Evolutionary conservation across 2,329 filamentous ascomycete genomes (phyloP).

Genomic region (Pezicula radicicola): DNA sequence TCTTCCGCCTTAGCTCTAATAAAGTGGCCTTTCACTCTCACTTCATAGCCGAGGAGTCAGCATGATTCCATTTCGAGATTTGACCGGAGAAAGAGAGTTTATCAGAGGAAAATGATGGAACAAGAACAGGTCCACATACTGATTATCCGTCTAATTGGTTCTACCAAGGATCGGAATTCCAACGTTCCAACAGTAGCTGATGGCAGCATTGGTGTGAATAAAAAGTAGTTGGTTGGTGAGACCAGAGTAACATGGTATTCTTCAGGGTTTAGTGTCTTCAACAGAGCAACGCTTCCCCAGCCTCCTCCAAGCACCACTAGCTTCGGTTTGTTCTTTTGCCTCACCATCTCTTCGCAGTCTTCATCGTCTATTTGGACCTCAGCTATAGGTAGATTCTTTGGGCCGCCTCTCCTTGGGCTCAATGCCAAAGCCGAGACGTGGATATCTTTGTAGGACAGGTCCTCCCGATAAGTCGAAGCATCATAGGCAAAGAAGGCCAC

Average conservation of each 20-base stretch:
- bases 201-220: constrained; percentile 97
- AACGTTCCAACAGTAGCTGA: constrained; percentile 95
- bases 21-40: constrained; percentile 80
- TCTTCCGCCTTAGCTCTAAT: constrained; percentile 83
- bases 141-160: constrained; percentile 86
- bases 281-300: constrained; percentile 88
- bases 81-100: no score
- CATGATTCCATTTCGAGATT: no score
- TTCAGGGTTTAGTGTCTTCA: constrained; percentile 86
- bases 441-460: constrained; percentile 65
- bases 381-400: constrained; percentile 91
- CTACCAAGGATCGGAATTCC: constrained; percentile 85
- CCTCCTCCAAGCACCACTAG: constrained; percentile 91
- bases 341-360: constrained; percentile 67
- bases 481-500: constrained; percentile 92
- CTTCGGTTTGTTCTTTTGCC: constrained; percentile 82
- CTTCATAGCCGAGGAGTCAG: constrained; percentile 10
- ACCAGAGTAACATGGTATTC: constrained; percentile 97
- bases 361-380: constrained; percentile 88
- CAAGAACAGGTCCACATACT: no score
- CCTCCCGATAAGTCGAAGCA: constrained; percentile 81
- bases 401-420: constrained; percentile 76
- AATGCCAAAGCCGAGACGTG: constrained; percentile 82
- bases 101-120: no score
- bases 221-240: constrained; percentile 92